Percentiles rank a stretch among this genome's conserved stretches.
These are phyloP conservation scores for Cercospora sesami DNA, from an alignment of 2,329 filamentous ascomycete species.

Conservation along the genomic window DNA sequence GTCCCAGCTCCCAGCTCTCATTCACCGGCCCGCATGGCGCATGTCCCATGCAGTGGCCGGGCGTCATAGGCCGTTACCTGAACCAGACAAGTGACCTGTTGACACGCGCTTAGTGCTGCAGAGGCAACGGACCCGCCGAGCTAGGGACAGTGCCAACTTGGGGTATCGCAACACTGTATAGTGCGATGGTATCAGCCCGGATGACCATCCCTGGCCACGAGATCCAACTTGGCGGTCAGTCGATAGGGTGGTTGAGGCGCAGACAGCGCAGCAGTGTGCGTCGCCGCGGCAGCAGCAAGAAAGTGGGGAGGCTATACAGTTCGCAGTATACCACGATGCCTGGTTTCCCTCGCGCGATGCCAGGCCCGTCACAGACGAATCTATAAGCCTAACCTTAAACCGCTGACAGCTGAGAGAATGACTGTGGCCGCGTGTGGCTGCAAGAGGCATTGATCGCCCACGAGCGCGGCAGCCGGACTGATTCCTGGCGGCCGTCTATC, in stretches of 20 bases:
- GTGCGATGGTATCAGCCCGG: constrained; percentile 12
- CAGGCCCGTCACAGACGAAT: constrained; percentile 18
- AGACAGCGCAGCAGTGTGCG: neutral
- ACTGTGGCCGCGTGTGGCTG: neutral
- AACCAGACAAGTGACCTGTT: constrained; percentile 28
- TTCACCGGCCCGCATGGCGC: constrained; percentile 26
- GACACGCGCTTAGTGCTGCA: constrained; percentile 29
- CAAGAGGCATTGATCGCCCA: constrained; percentile 5
- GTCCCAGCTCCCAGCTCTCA: constrained; percentile 29
- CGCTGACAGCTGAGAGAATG: constrained; percentile 22
- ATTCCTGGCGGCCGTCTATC: constrained; percentile 1
- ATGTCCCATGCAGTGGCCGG: constrained; percentile 25
- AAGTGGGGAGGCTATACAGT: constrained; percentile 8
- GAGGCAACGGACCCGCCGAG: constrained; percentile 17
- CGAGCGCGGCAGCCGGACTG: constrained; percentile 4
- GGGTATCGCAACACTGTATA: constrained; percentile 24
- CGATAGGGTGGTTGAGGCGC: neutral
- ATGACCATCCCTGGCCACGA: constrained; percentile 9
- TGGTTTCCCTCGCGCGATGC: constrained; percentile 13
- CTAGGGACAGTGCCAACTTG: constrained; percentile 22
- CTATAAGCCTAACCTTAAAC: constrained; percentile 24
- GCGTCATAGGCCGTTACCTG: constrained; percentile 23
- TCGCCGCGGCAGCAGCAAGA: neutral
- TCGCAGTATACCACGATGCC: constrained; percentile 20
- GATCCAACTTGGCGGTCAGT: neutral